Evolutionary conservation across 2,329 filamentous ascomycete species (phyloP).

Genomic region (Orbilia quercus): DNA sequence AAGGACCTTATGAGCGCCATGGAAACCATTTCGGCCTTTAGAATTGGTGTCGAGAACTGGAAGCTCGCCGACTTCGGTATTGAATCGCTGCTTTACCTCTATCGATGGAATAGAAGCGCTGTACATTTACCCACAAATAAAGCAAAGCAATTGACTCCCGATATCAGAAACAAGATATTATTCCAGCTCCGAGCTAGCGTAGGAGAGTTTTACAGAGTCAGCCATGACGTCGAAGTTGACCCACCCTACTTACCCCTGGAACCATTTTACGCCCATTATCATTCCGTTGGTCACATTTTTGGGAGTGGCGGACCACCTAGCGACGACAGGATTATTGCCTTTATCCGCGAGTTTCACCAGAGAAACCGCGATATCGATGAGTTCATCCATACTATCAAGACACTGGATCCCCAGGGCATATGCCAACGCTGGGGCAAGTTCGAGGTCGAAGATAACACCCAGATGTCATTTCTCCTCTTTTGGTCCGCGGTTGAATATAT

Average conservation of each 20-base stretch:
- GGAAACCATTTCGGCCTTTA: background rate
- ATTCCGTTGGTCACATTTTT: background rate
- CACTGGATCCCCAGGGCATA: background rate
- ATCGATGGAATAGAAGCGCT: background rate
- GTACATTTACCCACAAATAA: background rate
- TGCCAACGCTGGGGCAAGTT: background rate
- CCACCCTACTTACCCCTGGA: background rate
- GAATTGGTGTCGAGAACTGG: background rate
- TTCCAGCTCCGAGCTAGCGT: background rate
- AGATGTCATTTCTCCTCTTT: constrained; percentile 22
- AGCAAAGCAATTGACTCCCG: background rate
- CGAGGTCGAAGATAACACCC: background rate
- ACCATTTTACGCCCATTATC: constrained; percentile 14
- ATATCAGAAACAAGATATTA: constrained; percentile 17
- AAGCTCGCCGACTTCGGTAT: background rate
- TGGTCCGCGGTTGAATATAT: constrained; percentile 33
- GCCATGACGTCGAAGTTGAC: background rate
- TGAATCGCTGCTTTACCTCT: constrained; percentile 25
- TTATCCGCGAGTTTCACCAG: constrained; percentile 2
- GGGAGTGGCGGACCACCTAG: background rate
- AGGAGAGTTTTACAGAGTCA: background rate
- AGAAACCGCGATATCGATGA: constrained; percentile 8
- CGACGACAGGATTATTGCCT: background rate
- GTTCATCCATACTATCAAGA: constrained; percentile 5
- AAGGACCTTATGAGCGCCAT: background rate